Evolutionary conservation across 1,284 basidiomycete genomes (phyloP).

Genomic region (Cutaneotrichosporon arboriforme): DNA sequence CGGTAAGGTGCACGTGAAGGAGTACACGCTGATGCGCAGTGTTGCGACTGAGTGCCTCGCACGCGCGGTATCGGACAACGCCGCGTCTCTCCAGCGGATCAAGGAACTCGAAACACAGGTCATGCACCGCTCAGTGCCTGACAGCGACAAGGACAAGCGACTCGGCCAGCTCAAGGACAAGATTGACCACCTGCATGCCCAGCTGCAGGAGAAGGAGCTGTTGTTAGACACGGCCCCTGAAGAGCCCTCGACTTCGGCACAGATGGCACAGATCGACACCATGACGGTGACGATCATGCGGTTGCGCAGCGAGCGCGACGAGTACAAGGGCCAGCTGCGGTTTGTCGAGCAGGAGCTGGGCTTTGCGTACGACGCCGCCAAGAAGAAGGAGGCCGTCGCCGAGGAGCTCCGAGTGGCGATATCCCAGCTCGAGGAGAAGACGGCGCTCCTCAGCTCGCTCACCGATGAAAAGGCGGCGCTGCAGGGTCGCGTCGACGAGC

Average conservation of each 20-base stretch:
- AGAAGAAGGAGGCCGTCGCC: neutral
- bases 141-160: neutral
- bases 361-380: conserved; percentile 2
- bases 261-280: neutral
- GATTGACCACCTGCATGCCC: conserved; percentile 14
- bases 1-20: neutral
- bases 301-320: conserved; percentile 16
- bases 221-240: neutral
- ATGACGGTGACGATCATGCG: conserved; percentile 16
- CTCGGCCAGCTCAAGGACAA: neutral
- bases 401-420: neutral
- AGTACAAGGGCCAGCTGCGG: conserved; percentile 5
- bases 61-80: neutral
- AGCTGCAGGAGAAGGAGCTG: conserved; percentile 10
- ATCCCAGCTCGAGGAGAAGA: neutral
- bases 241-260: neutral
- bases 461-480: neutral
- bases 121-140: neutral
- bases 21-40: neutral
- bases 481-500: neutral
- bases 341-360: conserved; percentile 10
- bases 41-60: neutral
- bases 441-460: neutral
- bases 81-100: neutral
- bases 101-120: neutral